These are phyloP conservation scores for Plantago elongata DNA, from an alignment of 257 asterid species.

Conservation along the genomic window DNA sequence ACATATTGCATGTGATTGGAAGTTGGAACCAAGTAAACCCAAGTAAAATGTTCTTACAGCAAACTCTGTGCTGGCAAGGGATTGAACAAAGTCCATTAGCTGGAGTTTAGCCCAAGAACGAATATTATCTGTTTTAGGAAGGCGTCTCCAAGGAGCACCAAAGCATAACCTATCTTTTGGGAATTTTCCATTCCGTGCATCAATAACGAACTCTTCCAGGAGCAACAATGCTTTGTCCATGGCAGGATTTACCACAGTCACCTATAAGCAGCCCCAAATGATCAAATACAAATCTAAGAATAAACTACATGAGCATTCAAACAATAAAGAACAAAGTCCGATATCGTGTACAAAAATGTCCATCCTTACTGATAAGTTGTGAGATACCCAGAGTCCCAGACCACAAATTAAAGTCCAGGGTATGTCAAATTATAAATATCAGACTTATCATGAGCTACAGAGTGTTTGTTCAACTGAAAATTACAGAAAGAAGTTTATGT, in stretches of 20 bases:
- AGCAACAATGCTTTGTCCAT: constrained; percentile 70
- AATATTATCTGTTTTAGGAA: constrained; percentile 44
- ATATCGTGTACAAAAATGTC: neutral
- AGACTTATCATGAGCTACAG: neutral
- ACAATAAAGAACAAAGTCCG: neutral
- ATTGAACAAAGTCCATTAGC: constrained; percentile 86
- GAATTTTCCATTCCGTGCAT: constrained; percentile 63
- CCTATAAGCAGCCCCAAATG: constrained; percentile 31
- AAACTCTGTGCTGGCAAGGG: constrained; percentile 70
- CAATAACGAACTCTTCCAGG: constrained; percentile 67
- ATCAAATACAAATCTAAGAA: neutral
- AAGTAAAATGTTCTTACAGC: constrained; percentile 46
- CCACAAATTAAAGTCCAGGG: neutral
- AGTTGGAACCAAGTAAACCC: constrained; percentile 11
- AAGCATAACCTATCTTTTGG: constrained; percentile 58
- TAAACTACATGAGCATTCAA: neutral
- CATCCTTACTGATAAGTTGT: neutral
- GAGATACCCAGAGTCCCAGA: no score
- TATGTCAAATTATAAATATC: neutral
- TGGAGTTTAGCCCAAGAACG: constrained; percentile 83
- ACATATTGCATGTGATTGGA: neutral
- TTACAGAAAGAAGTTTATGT: no score
- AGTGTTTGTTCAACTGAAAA: no score
- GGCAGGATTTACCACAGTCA: constrained; percentile 88
- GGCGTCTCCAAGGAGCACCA: constrained; percentile 98